Conservation (phyloP, 2,329 filamentous ascomycete species). For the Penicillium concentricum region DNA sequence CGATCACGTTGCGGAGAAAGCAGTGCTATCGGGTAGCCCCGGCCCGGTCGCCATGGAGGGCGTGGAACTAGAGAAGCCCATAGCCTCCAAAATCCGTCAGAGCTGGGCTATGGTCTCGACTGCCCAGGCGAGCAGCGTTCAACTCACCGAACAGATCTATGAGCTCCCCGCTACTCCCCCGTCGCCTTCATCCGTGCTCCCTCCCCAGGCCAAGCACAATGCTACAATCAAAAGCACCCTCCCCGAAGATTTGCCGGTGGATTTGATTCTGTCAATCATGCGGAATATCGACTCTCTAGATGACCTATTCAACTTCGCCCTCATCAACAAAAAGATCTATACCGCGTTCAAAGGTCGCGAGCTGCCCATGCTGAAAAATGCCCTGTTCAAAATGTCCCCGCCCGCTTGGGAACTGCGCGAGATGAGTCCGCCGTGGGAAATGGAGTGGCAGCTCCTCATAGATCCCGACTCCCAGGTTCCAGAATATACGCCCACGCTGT, state of each 20-base stretch:
- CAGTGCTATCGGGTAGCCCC: not conserved
- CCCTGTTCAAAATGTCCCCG: conserved; percentile 54
- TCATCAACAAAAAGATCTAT: conserved; percentile 58
- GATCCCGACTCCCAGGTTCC: conserved; percentile 49
- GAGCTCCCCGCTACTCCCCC: conserved; percentile 34
- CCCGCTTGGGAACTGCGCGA: conserved; percentile 62
- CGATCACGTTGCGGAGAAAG: conserved; percentile 5
- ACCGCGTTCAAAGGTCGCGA: conserved; percentile 58
- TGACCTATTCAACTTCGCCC: conserved; percentile 56
- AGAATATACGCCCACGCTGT: conserved; percentile 55
- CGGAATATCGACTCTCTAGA: conserved; percentile 49
- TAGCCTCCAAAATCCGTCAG: conserved; percentile 12
- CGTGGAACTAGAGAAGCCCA: not conserved
- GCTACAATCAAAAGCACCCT: conserved; percentile 31
- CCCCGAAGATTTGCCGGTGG: conserved; percentile 46
- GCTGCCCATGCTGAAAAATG: conserved; percentile 52
- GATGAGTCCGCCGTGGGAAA: conserved; percentile 53
- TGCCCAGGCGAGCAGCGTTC: conserved; percentile 21
- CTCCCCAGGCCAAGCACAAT: conserved; percentile 8
- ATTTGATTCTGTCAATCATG: conserved; percentile 55
- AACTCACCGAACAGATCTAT: conserved; percentile 29
- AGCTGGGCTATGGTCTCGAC: conserved; percentile 16
- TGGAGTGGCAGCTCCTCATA: conserved; percentile 39
- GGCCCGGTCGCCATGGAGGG: not conserved
- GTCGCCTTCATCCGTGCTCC: conserved; percentile 12